These are phyloP conservation scores for Trypanosoma boissoni DNA, from an alignment of 208 protist species.

Conservation along the genomic window DNA sequence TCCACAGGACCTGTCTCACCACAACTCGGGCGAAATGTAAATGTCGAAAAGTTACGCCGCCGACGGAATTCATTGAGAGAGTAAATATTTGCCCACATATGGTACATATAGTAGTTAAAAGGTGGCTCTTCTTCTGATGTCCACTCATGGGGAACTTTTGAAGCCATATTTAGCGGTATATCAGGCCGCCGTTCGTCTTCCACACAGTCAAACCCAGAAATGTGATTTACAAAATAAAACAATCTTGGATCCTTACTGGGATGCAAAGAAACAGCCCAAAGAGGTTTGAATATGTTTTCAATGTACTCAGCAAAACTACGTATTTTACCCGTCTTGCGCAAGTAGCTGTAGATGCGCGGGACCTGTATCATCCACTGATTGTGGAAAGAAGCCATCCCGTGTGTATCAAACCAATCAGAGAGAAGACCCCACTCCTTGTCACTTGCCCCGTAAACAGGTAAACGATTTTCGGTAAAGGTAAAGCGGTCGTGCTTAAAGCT, in stretches of 20 bases:
- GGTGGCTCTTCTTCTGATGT: constrained; percentile 94
- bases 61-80: constrained; percentile 95
- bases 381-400: constrained; percentile 94
- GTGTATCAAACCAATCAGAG: constrained; percentile 95
- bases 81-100: constrained; percentile 98
- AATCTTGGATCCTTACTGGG: constrained; percentile 94
- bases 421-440: constrained; percentile 94
- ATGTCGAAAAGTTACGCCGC: constrained; percentile 89
- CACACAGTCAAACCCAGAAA: constrained; percentile 98
- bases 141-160: constrained; percentile 92
- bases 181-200: constrained; percentile 95
- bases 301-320: constrained; percentile 95
- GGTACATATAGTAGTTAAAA: constrained; percentile 98
- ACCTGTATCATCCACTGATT: constrained; percentile 98
- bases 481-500: constrained; percentile 95
- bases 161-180: constrained; percentile 48
- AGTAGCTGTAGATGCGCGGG: constrained; percentile 93
- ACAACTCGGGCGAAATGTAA: constrained; percentile 96
- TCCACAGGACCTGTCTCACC: constrained; percentile 93
- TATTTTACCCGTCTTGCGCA: constrained; percentile 76
- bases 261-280: constrained; percentile 97
- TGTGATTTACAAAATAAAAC: constrained; percentile 96
- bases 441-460: constrained; percentile 87
- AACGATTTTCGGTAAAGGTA: constrained; percentile 92
- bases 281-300: constrained; percentile 97